These are phyloP conservation scores for Ehretia macrophylla DNA, from an alignment of 257 asterid species.

Conservation along the genomic window DNA sequence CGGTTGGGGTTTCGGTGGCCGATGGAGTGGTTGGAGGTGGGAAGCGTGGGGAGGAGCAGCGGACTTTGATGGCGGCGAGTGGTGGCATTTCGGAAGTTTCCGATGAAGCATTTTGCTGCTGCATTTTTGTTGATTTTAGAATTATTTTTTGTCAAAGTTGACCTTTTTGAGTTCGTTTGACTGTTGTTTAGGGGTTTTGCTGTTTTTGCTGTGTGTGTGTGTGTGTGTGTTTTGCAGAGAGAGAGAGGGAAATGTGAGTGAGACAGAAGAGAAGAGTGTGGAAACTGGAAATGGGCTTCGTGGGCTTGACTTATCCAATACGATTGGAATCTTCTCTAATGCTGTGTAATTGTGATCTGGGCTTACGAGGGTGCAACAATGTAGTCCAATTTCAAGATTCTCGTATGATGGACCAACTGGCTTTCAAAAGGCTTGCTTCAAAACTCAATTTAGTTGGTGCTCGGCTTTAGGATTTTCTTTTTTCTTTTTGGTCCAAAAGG, in stretches of 20 bases:
- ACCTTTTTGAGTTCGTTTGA: too few relatives aligned
- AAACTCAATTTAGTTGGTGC: too few relatives aligned
- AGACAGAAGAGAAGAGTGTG: not conserved
- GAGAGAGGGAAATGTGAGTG: not conserved
- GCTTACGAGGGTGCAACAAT: too few relatives aligned
- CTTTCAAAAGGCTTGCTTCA: too few relatives aligned
- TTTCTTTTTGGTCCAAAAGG: too few relatives aligned
- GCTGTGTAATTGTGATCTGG: too few relatives aligned
- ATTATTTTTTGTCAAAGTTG: not conserved
- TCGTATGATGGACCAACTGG: too few relatives aligned
- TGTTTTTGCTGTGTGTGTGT: not conserved
- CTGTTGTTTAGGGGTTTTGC: not conserved
- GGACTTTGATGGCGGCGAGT: slow-evolving; percentile 78
- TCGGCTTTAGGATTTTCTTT: too few relatives aligned
- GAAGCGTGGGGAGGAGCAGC: slow-evolving; percentile 82
- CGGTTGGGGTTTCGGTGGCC: slow-evolving; percentile 69
- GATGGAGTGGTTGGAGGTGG: slow-evolving; percentile 67
- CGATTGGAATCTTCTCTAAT: too few relatives aligned
- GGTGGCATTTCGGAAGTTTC: slow-evolving; percentile 70
- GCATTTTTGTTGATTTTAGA: slow-evolving; percentile 28
- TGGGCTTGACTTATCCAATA: not conserved
- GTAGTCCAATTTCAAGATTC: too few relatives aligned
- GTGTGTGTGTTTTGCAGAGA: too few relatives aligned
- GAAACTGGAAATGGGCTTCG: not conserved
- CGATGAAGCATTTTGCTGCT: slow-evolving; percentile 36